These are phyloP conservation scores for Neurospora sp. DNA, from an alignment of 495 filamentous ascomycete genomes.

Conservation along the genomic window DNA sequence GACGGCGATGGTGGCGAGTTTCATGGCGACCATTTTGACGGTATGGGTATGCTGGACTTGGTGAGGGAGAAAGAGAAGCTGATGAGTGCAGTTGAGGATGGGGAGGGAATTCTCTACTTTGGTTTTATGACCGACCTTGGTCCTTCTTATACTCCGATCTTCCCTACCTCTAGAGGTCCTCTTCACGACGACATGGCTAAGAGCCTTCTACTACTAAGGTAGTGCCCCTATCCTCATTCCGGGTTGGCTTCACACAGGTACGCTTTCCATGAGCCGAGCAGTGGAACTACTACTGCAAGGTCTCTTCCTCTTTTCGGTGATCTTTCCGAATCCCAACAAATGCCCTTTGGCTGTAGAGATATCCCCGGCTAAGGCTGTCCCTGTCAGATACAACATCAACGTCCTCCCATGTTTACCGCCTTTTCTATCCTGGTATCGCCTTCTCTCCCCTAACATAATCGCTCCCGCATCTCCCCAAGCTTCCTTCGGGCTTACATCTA, in stretches of 20 bases:
- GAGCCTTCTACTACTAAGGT: not conserved
- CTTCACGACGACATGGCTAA: not conserved
- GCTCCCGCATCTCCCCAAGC: not conserved
- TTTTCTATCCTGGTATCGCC: not conserved
- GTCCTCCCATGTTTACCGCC: not conserved
- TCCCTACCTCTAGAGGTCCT: not conserved
- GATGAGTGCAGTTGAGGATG: not conserved
- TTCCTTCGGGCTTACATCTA: not conserved
- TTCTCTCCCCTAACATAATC: not conserved
- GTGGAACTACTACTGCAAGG: not conserved
- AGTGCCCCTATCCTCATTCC: not conserved
- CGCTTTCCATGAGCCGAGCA: not conserved
- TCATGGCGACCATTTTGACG: not conserved
- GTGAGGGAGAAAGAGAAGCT: not conserved
- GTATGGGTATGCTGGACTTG: not conserved
- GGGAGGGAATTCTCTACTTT: not conserved
- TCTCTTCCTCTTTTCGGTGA: not conserved
- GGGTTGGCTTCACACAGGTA: not conserved
- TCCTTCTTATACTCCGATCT: not conserved
- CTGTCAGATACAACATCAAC: not conserved
- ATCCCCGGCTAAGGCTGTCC: not conserved
- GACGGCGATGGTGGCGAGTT: not conserved
- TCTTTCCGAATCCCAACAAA: not conserved
- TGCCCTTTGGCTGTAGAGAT: not conserved
- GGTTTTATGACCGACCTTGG: not conserved